Evolutionary conservation across 495 filamentous ascomycete species (phyloP), one percentile per base, ranked within the genome.

Genomic region (Echria macrotheca): DNA sequence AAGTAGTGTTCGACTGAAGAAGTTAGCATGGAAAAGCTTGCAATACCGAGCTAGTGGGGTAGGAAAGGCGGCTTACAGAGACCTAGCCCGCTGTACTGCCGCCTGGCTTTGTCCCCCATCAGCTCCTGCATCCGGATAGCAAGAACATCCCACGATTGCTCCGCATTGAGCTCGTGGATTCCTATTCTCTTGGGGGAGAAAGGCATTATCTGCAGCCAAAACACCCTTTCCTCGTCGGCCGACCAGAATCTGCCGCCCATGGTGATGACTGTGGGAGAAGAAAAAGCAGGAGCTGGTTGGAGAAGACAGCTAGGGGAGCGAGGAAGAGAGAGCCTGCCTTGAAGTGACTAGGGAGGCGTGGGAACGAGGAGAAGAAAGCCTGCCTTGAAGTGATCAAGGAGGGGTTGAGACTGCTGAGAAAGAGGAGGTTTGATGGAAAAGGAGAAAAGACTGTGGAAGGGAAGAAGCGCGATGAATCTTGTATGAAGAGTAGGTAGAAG

Each of bases 221-320:
- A 74, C 47, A 61, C 40, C 1, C 21, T 18, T 55, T 75, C 72
- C 47, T 75, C 72, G 1, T 58, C 35, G 3, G 23, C 23, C 0
- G 60, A 54, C 72, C 72, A 75, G 7, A 64, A 31, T 43, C 59
- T 70, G 6, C 70, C 70, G 9, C 67, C 71, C 69, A 72, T 72
- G 2, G n/a, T 61, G 50, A 15, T 15, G 18, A 22, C 29, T 44
- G 17, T 21, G 14, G 11, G 5, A 21, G 15, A 29, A 21, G 26
- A 21, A 15, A 22, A 1, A 19, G 14, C 15, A 19, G 14, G 3
- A n/a, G 5, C 14, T 22, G 28, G 14, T 33, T 11, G 25, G 18
- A 1, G 28, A 17, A n/a, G 19, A 6, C 5, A 18, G 32, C 12
- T 37, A n/a, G 33, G 22, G 8, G 29, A 2, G 14, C 3, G 39